Base-by-base conservation (phyloP, 148 eudicot genomes). In the Pouteria glomerata region DNA sequence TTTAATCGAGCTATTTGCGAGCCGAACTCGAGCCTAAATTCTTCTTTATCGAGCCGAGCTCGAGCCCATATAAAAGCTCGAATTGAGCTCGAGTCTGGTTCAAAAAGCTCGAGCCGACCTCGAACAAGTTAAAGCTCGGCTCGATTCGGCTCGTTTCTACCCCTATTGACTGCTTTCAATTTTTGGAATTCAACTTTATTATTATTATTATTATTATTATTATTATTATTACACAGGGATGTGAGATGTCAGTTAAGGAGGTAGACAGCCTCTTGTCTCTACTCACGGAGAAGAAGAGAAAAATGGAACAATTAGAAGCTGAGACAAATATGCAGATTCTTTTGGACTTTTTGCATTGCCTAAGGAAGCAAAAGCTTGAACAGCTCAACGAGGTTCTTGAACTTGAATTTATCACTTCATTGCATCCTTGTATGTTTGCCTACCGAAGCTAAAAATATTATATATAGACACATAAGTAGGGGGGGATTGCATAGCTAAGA, bases 241-340 rank as follows among this genome's bases (percentile, higher is more conserved):
- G 88, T 81, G 89, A 93, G 67, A 85, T 88, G 62, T 89, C 98
- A 69, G 65, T 89, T 6, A 93, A 89, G 85, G 98, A 93, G 68
- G 79, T 93, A 69, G 91, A 90, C 60, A 78, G 79, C 68, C 81
- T 93, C 70, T 47, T 90, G 81, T 71, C 80, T 80, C 80, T 90
- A 47, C 86, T 93, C 71, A 63, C 77, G 10, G 92, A 89, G 75
- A 93, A 85, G 86, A 93, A 89, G 80, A 83, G 84, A 64, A 86
- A 83, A 76, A 85, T 90, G 91, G 97, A 85, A 84, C 94, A 82
- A 81, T 90, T 89, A 62, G 98, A 93, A 87, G 88, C 89, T 68
- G 92, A 90, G 69, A 83, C 91, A 73, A 93, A 89, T 82, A 76
- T 87, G 82, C 92, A 86, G 79, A 84, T 87, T 57, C 84, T 93